Evolutionary conservation across 2,329 filamentous ascomycete species (phyloP).

Genomic region (Ceratocystis papillata): DNA sequence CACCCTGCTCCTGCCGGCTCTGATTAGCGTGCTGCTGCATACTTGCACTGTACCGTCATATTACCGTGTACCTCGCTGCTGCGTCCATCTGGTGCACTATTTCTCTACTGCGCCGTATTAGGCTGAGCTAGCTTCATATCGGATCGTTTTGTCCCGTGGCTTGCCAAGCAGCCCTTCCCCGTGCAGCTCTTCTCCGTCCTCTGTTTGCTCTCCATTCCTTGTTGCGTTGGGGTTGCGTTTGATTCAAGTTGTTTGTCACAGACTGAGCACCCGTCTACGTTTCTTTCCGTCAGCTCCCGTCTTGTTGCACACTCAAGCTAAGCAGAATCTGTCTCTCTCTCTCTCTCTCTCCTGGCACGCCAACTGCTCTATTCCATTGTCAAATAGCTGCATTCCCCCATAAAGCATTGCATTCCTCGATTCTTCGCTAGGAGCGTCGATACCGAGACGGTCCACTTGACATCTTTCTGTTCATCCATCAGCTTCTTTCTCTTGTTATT

Average conservation of each 20-base stretch:
- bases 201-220: constrained; percentile 3
- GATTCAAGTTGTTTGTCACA: constrained; percentile 19
- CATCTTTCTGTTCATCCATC: constrained; percentile 7
- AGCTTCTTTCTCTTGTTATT: not conserved
- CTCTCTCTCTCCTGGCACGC: not conserved
- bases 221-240: constrained; percentile 4
- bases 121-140: not conserved
- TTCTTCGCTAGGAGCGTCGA: not conserved
- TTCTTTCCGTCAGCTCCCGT: constrained; percentile 8
- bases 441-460: not conserved
- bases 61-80: not conserved
- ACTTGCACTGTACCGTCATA: not conserved
- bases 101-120: not conserved
- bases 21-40: not conserved
- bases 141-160: not conserved
- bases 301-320: constrained; percentile 1
- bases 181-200: not conserved
- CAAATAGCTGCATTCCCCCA: not conserved
- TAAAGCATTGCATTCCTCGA: not conserved
- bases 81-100: not conserved
- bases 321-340: not conserved
- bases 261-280: constrained; percentile 14
- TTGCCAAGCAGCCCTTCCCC: constrained; percentile 26
- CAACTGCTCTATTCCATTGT: not conserved
- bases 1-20: too few relatives aligned